Evolutionary conservation across 352 stramenopile genomes (phyloP).

Genomic region (Phytopythium ostracodes): DNA sequence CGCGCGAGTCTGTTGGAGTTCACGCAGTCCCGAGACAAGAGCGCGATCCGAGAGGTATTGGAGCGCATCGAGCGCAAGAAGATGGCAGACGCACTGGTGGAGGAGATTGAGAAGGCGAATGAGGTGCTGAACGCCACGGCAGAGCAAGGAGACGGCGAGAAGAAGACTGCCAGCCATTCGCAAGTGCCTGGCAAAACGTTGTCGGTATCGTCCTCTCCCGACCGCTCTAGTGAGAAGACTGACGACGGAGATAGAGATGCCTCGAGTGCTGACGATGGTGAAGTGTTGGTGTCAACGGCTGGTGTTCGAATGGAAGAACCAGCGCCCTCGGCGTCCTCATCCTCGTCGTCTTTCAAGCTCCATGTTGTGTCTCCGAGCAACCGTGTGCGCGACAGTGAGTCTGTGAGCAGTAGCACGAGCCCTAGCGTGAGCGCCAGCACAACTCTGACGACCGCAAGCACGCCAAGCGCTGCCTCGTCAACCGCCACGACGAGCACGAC

Average conservation of each 20-base stretch:
- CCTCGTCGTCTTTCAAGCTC: constrained; percentile 3
- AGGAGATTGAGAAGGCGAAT: constrained; percentile 46
- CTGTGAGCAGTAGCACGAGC: background rate
- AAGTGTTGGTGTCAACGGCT: no score
- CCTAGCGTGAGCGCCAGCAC: background rate
- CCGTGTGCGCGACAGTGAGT: background rate
- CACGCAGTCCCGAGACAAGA: constrained; percentile 40
- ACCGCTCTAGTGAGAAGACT: background rate
- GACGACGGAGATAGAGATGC: background rate
- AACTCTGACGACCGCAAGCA: constrained; percentile 4
- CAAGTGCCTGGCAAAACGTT: background rate
- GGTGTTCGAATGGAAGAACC: no score
- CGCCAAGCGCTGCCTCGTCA: constrained; percentile 5
- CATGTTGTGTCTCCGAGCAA: constrained; percentile 6
- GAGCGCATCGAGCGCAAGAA: constrained; percentile 69
- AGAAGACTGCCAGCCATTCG: background rate
- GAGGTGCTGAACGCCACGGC: constrained; percentile 38
- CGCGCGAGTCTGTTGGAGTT: constrained; percentile 37
- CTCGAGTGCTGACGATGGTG: background rate
- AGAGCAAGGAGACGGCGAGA: constrained; percentile 8
- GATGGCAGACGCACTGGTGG: constrained; percentile 59
- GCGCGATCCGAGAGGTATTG: constrained; percentile 52
- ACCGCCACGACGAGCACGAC: background rate
- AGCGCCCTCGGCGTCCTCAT: background rate
- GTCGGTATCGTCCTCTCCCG: background rate